Conservation (phyloP, 169 alveolate genomes). For the Plasmodium fragile region DNA sequence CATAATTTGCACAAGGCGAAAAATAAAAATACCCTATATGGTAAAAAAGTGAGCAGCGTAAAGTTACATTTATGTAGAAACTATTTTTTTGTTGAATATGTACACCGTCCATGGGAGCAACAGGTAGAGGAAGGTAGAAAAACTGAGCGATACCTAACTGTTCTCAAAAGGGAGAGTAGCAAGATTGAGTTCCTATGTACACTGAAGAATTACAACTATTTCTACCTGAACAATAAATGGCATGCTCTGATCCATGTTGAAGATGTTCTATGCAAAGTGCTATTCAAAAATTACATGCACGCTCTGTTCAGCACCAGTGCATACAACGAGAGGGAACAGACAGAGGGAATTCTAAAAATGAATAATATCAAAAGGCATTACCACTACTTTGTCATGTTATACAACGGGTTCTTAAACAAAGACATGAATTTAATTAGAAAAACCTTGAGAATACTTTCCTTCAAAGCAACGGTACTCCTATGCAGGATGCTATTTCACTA, state of each 20-base stretch:
- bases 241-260: slow-evolving; percentile 24
- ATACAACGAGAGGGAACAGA: slow-evolving; percentile 4
- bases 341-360: slow-evolving; percentile 18
- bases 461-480: slow-evolving; percentile 30
- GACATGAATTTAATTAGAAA: slow-evolving; percentile 37
- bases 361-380: slow-evolving; percentile 30
- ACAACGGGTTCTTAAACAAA: slow-evolving; percentile 48
- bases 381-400: slow-evolving; percentile 33
- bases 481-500: slow-evolving; percentile 60
- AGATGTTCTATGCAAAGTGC: slow-evolving; percentile 16
- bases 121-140: neutral
- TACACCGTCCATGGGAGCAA: neutral
- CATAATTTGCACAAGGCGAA: neutral
- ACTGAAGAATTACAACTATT: slow-evolving; percentile 35
- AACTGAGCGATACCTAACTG: slow-evolving; percentile 3
- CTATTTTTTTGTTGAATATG: slow-evolving; percentile 12
- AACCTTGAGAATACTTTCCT: slow-evolving; percentile 11
- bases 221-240: slow-evolving; percentile 23
- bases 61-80: slow-evolving; percentile 9
- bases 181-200: slow-evolving; percentile 11
- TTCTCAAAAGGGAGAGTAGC: slow-evolving; percentile 8
- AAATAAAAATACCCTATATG: neutral
- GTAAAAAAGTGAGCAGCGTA: neutral
- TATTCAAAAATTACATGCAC: slow-evolving; percentile 32
- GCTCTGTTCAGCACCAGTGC: slow-evolving; percentile 24